Conservation (phyloP, 371 early-diverging fungal genomes). For the Dinochytrium kinnereticum region DNA sequence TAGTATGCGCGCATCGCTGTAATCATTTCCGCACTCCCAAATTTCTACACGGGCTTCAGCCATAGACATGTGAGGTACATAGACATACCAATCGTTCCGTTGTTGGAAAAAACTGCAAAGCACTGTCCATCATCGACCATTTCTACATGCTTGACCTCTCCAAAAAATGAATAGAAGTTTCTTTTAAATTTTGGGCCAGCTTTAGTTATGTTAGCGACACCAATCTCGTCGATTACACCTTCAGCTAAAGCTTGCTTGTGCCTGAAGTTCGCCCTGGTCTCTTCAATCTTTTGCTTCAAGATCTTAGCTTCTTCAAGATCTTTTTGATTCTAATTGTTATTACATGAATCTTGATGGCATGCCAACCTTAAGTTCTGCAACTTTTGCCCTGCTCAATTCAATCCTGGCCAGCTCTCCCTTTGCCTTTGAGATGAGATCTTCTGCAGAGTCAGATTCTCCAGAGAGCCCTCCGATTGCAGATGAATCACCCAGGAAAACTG, state of each 20-base stretch:
- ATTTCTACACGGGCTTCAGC: not conserved
- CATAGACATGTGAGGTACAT: not conserved
- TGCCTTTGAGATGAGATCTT: conserved; percentile 1
- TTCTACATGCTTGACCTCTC: conserved; percentile 1
- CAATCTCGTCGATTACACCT: not conserved
- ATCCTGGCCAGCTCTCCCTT: conserved; percentile 6
- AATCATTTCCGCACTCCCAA: conserved; percentile 8
- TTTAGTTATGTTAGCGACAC: not conserved
- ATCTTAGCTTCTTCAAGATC: conserved; percentile 5
- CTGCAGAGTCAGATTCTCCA: conserved; percentile 7
- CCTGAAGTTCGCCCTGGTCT: not conserved
- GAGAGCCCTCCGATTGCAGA: not conserved
- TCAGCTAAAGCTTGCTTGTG: not conserved
- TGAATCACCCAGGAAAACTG: not conserved
- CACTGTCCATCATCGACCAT: not conserved
- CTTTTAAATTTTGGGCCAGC: conserved; percentile 5
- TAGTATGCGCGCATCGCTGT: not conserved
- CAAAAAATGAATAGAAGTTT: conserved; percentile 3
- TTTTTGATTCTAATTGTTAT: not conserved
- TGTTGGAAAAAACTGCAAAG: conserved; percentile 12
- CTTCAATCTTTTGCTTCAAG: not conserved
- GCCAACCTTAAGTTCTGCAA: conserved; percentile 9
- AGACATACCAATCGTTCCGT: not conserved
- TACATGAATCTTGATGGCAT: not conserved
- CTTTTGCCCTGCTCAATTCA: not conserved